phyloP scores from a whole-genome alignment of 108 stramenopile genomes.

The Aurantiochytrium sp. region DNA sequence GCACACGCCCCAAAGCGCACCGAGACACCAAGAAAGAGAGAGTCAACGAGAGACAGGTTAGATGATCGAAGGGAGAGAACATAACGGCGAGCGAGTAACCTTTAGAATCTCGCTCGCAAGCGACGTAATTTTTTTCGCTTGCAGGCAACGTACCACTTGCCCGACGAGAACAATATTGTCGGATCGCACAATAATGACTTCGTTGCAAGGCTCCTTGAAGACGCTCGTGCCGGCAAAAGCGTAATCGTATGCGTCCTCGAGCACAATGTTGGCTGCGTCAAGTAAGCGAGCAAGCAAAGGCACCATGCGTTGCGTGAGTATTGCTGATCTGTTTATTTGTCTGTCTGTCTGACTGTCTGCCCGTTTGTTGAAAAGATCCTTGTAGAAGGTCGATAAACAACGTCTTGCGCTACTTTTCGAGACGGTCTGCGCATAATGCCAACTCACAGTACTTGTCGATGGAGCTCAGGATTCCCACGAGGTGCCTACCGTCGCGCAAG shows the following conservation, averaged over 20 bases:
- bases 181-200: constrained; percentile 15
- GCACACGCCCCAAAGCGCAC: no score
- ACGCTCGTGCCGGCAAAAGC: background rate
- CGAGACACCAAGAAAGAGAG: no score
- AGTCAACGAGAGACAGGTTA: no score
- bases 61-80: no score
- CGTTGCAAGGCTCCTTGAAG: background rate
- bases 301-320: background rate
- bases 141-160: background rate
- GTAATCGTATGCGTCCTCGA: background rate
- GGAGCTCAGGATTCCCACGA: constrained; percentile 12
- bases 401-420: no score
- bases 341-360: no score
- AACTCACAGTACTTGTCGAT: constrained; percentile 26
- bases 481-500: constrained; percentile 21
- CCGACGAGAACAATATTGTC: constrained; percentile 27
- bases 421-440: no score
- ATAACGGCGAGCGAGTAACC: no score
- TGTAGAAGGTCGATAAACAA: no score
- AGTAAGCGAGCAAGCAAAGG: background rate
- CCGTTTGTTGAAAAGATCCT: no score
- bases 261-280: constrained; percentile 1
- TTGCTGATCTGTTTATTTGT: no score
- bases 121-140: background rate
- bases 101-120: background rate